Evolutionary conservation across 257 asterid species (phyloP).

Genomic region (Solanum okadae): DNA sequence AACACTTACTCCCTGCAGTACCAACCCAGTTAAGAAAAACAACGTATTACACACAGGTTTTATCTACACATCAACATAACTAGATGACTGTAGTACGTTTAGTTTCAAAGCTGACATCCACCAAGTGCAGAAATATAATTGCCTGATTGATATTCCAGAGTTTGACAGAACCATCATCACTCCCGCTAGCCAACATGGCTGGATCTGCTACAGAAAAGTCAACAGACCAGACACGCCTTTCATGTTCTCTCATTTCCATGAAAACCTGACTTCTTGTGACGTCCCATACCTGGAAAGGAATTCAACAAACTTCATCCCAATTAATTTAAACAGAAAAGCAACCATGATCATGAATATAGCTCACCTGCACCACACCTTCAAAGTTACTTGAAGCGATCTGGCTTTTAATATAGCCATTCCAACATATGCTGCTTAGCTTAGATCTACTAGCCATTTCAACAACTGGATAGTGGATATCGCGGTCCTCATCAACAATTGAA

Average conservation of each 20-base stretch:
- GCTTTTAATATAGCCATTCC: slow-evolving; percentile 93
- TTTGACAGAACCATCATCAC: slow-evolving; percentile 96
- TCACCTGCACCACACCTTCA: slow-evolving; percentile 96
- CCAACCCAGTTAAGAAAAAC: slow-evolving; percentile 58
- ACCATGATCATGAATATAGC: background rate
- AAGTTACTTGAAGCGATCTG: slow-evolving; percentile 98
- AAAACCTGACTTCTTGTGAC: slow-evolving; percentile 77
- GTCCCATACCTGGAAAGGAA: slow-evolving; percentile 72
- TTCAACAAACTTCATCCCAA: background rate
- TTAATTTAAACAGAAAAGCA: background rate
- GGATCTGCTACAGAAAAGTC: slow-evolving; percentile 95
- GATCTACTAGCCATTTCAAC: slow-evolving; percentile 92
- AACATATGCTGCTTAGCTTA: slow-evolving; percentile 91
- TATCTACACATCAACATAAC: slow-evolving; percentile 30
- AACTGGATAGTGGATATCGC: slow-evolving; percentile 91
- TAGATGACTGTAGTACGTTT: slow-evolving; percentile 71
- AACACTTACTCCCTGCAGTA: slow-evolving; percentile 85
- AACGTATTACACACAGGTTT: slow-evolving; percentile 37
- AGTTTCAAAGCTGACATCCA: slow-evolving; percentile 93
- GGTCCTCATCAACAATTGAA: slow-evolving; percentile 56
- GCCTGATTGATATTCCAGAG: slow-evolving; percentile 99
- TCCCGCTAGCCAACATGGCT: slow-evolving; percentile 92
- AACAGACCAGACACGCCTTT: slow-evolving; percentile 91
- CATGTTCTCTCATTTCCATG: slow-evolving; percentile 97
- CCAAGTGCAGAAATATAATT: slow-evolving; percentile 89